phyloP scores from a whole-genome alignment of 345 rosid species.

The Eucalyptus sp. region DNA sequence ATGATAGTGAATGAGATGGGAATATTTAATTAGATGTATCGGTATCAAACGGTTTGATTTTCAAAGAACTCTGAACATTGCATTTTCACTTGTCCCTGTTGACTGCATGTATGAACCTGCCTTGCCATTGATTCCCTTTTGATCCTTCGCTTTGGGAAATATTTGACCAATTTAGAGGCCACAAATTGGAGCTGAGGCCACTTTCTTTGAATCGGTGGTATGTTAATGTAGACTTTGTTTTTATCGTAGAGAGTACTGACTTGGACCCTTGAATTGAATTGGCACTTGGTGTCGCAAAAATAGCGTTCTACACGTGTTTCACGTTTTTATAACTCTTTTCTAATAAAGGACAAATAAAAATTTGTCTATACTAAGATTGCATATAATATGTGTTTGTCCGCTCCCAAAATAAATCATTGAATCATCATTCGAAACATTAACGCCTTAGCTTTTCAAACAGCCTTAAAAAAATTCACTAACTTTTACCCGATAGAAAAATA shows the following conservation, averaged over 20 bases:
- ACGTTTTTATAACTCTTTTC: background rate
- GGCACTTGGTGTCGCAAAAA: background rate
- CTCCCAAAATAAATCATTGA: background rate
- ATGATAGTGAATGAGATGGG: background rate
- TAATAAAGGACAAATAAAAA: background rate
- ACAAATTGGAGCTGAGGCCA: background rate
- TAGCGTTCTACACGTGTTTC: fast-evolving
- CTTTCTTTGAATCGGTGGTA: background rate
- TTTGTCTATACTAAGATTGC: background rate
- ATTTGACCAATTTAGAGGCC: background rate
- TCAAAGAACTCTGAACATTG: background rate
- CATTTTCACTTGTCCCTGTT: background rate
- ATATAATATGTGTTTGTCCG: background rate
- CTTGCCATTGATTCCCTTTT: background rate
- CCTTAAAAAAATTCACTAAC: background rate
- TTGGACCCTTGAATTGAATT: background rate
- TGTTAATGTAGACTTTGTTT: background rate
- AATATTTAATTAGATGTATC: background rate
- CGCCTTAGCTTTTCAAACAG: no score
- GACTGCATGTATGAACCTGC: background rate
- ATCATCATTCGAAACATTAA: background rate
- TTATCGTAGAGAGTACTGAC: background rate
- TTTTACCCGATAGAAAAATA: background rate
- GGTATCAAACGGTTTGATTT: background rate
- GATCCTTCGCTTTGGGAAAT: background rate